Conservation (phyloP, 2,329 filamentous ascomycete genomes). For the Scedosporium boydii region DNA sequence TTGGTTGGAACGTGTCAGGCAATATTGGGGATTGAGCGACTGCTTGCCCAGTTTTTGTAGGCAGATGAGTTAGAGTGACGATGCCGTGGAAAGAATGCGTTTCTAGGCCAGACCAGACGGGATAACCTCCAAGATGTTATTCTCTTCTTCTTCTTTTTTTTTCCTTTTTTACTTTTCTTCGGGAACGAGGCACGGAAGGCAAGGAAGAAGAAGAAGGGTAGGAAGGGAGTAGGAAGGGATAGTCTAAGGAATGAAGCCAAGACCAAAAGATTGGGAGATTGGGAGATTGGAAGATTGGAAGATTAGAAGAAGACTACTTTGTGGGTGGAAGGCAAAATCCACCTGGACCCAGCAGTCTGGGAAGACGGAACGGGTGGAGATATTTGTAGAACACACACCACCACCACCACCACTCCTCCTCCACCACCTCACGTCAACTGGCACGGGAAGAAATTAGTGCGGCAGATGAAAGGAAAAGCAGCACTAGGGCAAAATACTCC, state of each 20-base stretch:
- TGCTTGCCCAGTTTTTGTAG: not conserved
- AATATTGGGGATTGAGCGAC: too few species aligned
- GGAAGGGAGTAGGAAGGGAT: not conserved
- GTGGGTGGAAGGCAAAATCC: not conserved
- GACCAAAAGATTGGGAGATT: too few species aligned
- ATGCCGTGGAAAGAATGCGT: not conserved
- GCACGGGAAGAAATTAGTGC: not conserved
- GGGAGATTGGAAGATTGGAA: too few species aligned
- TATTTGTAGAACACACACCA: not conserved
- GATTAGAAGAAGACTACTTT: too few species aligned
- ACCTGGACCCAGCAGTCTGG: not conserved
- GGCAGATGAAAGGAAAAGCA: not conserved
- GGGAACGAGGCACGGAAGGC: not conserved
- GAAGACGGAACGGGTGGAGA: not conserved
- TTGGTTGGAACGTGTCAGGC: too few species aligned
- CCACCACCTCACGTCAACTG: too few species aligned
- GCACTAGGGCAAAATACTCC: not conserved
- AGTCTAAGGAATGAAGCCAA: too few species aligned
- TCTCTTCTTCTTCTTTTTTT: not conserved
- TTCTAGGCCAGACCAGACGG: not conserved
- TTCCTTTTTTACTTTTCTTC: not conserved
- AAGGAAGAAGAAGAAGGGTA: not conserved
- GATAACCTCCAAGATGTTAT: not conserved
- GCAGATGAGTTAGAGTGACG: not conserved
- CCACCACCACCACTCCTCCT: too few species aligned